These are phyloP conservation scores for Aspergillus intermedius DNA, from an alignment of 2,329 filamentous ascomycete species.

Conservation along the genomic window DNA sequence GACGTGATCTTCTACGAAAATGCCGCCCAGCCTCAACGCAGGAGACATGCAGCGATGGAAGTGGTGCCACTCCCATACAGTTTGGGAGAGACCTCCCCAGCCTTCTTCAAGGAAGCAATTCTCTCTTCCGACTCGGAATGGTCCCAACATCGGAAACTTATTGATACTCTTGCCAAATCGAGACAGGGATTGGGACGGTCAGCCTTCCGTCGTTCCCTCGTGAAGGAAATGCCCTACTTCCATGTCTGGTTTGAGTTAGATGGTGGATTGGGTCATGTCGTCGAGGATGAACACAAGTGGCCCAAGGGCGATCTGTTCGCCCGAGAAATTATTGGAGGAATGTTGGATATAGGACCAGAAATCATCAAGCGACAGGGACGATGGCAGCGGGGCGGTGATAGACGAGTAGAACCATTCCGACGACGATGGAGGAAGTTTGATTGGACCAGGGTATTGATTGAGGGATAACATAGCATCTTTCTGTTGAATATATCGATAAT, in stretches of 20 bases:
- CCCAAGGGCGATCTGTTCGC: constrained; percentile 89
- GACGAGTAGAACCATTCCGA: constrained; percentile 68
- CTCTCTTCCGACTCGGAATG: constrained; percentile 84
- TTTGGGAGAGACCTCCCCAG: constrained; percentile 83
- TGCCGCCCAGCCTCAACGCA: constrained; percentile 70
- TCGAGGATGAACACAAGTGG: constrained; percentile 81
- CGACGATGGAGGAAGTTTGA: constrained; percentile 90
- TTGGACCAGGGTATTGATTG: constrained; percentile 63
- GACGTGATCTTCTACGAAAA: constrained; percentile 98
- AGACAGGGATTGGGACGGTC: constrained; percentile 63
- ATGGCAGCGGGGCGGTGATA: constrained; percentile 64
- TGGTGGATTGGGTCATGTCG: constrained; percentile 83
- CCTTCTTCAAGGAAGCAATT: constrained; percentile 94
- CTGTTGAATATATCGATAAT: background rate
- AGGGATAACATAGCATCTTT: constrained; percentile 28
- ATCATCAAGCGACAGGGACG: constrained; percentile 83
- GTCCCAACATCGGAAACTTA: constrained; percentile 90
- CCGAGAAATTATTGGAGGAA: constrained; percentile 83
- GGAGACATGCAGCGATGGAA: constrained; percentile 76
- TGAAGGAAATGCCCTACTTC: constrained; percentile 97
- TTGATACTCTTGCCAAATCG: constrained; percentile 65
- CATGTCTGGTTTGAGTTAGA: constrained; percentile 94
- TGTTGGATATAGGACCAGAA: constrained; percentile 75
- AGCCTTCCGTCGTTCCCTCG: constrained; percentile 75
- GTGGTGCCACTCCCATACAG: constrained; percentile 84